phyloP scores from a whole-genome alignment of 2,329 filamentous ascomycete genomes.

The Colletotrichum chrysophilum region DNA sequence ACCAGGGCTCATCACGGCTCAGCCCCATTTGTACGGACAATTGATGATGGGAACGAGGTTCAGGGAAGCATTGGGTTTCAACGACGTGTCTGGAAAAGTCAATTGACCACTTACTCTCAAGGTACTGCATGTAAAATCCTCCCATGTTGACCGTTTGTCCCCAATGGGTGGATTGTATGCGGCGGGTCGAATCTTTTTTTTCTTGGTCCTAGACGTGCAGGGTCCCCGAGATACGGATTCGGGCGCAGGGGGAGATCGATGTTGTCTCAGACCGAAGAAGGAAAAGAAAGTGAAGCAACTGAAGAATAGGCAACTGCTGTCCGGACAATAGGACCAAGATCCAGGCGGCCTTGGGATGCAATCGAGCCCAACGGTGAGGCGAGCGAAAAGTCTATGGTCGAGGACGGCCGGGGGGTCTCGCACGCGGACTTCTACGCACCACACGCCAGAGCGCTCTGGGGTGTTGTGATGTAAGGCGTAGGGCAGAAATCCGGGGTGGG shows the following conservation, averaged over 20 bases:
- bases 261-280: slow-evolving; percentile 11
- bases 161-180: slow-evolving; percentile 26
- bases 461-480: slow-evolving; percentile 22
- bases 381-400: slow-evolving; percentile 36
- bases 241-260: slow-evolving; percentile 1
- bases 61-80: slow-evolving; percentile 20
- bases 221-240: not conserved
- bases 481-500: slow-evolving; percentile 20
- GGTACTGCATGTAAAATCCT: slow-evolving; percentile 75
- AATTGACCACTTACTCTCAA: slow-evolving; percentile 69
- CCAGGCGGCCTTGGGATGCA: slow-evolving; percentile 50
- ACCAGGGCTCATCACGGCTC: not conserved
- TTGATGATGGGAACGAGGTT: slow-evolving; percentile 7
- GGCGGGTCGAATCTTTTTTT: not conserved
- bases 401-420: slow-evolving; percentile 23
- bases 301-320: slow-evolving; percentile 29
- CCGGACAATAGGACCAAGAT: slow-evolving; percentile 34
- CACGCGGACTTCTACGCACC: slow-evolving; percentile 10
- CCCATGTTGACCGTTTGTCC: slow-evolving; percentile 53
- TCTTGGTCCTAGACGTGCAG: slow-evolving; percentile 2
- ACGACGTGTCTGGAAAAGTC: slow-evolving; percentile 5
- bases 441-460: not conserved
- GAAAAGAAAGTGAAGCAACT: slow-evolving; percentile 15
- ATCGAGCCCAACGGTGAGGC: slow-evolving; percentile 58
- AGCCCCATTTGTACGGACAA: slow-evolving; percentile 20